Percentiles rank a stretch among this genome's conserved stretches.
Conservation (phyloP, 805 yeast genomes). For the Dipodascopsis uninucleata region DNA sequence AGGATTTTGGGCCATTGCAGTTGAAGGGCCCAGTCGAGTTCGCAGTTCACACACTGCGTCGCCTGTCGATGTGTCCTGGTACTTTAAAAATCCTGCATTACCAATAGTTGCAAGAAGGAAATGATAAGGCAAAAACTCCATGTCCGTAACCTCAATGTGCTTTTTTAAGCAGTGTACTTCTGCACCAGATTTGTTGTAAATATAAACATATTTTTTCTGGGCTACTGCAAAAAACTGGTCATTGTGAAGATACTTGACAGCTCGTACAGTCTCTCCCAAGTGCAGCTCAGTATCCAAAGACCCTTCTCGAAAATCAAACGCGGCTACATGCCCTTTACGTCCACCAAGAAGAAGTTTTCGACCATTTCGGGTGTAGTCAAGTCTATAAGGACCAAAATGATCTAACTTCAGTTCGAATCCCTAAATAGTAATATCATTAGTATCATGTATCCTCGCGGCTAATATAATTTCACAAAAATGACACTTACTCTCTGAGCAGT, state of each 20-base stretch:
- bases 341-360: slow-evolving; percentile 83
- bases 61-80: slow-evolving; percentile 95
- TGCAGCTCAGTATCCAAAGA: slow-evolving; percentile 74
- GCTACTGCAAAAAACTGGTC: slow-evolving; percentile 96
- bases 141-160: slow-evolving; percentile 76
- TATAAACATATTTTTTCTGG: slow-evolving; percentile 88
- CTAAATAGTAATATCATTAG: neutral
- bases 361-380: slow-evolving; percentile 85
- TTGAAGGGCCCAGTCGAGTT: slow-evolving; percentile 87
- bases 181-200: slow-evolving; percentile 85
- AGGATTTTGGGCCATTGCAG: slow-evolving; percentile 83
- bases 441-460: no score
- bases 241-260: slow-evolving; percentile 85
- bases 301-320: slow-evolving; percentile 94
- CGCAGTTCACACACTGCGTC: slow-evolving; percentile 73
- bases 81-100: slow-evolving; percentile 79
- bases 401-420: slow-evolving; percentile 64
- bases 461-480: slow-evolving; percentile 35
- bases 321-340: slow-evolving; percentile 88
- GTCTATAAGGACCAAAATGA: slow-evolving; percentile 80
- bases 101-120: slow-evolving; percentile 85
- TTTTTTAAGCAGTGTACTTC: slow-evolving; percentile 89
- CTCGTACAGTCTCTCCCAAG: slow-evolving; percentile 83
- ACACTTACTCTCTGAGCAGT: slow-evolving; percentile 58
- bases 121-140: slow-evolving; percentile 92